Base-by-base conservation (phyloP, 345 rosid genomes). In the Trapa bicornis region DNA sequence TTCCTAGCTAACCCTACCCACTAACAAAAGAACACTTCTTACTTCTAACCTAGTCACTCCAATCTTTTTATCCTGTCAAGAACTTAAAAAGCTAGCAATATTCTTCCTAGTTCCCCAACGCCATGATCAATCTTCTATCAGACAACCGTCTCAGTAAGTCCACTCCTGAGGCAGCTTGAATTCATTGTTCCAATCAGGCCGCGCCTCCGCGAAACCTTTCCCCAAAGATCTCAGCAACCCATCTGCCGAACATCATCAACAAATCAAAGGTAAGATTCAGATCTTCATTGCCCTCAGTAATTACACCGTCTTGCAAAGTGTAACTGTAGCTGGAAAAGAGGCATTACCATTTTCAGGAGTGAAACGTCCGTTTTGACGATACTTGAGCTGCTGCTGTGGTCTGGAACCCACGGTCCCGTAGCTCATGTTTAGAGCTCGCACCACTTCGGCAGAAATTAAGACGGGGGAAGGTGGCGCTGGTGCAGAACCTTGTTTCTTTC, bases 401-500 rank as follows among this genome's bases (percentile, higher is more conserved):
- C 68, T 77, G 22, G 74, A 41, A 3, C 77, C 81, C 43, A 81
- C 6, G 56, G 29, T 42, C 58, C 11, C 61, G 29, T 15, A 15
- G 66, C 86, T 88, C 73, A 87, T 61, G 65, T 90, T 87, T 78
- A 92, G 65, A 22, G 91, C 93, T 67, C 85, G 87, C 35, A 86
- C 89, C 50, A 92, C 87, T 74, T 82, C 85, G 9, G 91, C 89
- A 6, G 97, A 97, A 48, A 92, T 82, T 69, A 92, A 66, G 32
- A 85, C 93, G 1, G 90, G 82, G 0, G 87, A 68, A 64, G 86
- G 52, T 6, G 29, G 29, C 29, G 70, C 81, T 41, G 43, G 43
- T 74, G 65, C 57, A 43, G 45, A 47, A 89, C 98, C 85, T 43
- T 82, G 67, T 73, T 89, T 89, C 79, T 83, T 83, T n/a, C 80